Percentiles rank a stretch among this genome's conserved stretches.
Conservation (phyloP, 352 stramenopile genomes). For the Phytophthora foliorum region DNA sequence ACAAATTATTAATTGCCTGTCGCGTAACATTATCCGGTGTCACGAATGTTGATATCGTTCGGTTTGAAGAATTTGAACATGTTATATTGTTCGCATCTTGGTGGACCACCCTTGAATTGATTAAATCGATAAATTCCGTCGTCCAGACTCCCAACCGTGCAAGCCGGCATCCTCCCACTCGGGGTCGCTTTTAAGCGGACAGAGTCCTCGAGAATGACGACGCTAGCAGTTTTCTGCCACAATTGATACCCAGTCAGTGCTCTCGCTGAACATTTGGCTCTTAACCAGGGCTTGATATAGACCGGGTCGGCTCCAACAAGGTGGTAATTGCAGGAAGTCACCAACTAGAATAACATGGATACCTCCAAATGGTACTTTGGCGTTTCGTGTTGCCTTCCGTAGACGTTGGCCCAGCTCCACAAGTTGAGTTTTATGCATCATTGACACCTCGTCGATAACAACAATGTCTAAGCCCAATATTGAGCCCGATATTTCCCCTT, state of each 20-base stretch:
- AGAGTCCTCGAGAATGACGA: neutral
- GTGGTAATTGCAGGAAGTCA: conserved; percentile 6
- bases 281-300: neutral
- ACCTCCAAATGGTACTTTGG: neutral
- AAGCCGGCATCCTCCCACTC: conserved; percentile 8
- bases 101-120: too few species aligned
- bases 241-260: neutral
- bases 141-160: too few species aligned
- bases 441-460: neutral
- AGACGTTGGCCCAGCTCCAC: neutral
- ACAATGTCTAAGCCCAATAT: neutral
- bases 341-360: neutral
- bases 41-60: too few species aligned
- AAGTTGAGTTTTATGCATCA: neutral
- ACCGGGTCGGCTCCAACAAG: neutral
- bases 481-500: neutral
- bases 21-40: too few species aligned
- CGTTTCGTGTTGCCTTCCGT: neutral
- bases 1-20: too few species aligned
- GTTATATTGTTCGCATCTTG: too few species aligned
- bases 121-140: too few species aligned
- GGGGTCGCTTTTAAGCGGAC: conserved; percentile 8
- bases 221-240: neutral
- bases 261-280: neutral
- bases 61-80: too few species aligned